These are phyloP conservation scores for Aspergillus spinulosporus DNA, from an alignment of 2,329 filamentous ascomycete genomes.

Conservation along the genomic window DNA sequence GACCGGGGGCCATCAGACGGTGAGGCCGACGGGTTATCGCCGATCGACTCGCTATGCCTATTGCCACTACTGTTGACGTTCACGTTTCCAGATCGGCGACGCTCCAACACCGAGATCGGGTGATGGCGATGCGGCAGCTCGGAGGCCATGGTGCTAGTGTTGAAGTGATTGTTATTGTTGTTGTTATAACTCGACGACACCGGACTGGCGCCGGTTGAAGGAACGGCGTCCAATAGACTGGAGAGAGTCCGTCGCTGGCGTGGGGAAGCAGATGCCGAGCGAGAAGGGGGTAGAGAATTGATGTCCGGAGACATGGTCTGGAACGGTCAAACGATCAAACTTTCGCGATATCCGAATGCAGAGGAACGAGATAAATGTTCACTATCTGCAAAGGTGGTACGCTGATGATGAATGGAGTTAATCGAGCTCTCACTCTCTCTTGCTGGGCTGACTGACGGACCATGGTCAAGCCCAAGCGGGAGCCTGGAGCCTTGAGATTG, in stretches of 20 bases:
- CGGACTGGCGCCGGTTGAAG: slow-evolving; percentile 35
- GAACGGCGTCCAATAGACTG: slow-evolving; percentile 63
- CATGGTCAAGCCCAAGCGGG: not conserved
- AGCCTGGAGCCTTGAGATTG: not conserved
- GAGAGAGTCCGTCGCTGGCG: slow-evolving; percentile 33
- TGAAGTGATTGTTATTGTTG: slow-evolving; percentile 52
- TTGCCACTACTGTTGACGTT: slow-evolving; percentile 40
- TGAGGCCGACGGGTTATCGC: slow-evolving; percentile 35
- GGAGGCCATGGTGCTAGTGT: slow-evolving; percentile 68
- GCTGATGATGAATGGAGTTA: not conserved
- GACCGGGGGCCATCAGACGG: slow-evolving; percentile 36
- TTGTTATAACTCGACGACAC: not conserved
- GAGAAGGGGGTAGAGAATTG: slow-evolving; percentile 66
- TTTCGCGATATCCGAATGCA: not conserved
- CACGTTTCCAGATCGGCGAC: slow-evolving; percentile 45
- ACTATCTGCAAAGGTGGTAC: not conserved
- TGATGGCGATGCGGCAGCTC: slow-evolving; percentile 53
- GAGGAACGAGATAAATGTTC: not conserved
- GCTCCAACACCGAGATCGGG: slow-evolving; percentile 42
- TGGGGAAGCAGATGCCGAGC: slow-evolving; percentile 44
- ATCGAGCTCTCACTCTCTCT: not conserved
- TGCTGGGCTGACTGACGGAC: not conserved
- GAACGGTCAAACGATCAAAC: not conserved
- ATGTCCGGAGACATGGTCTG: slow-evolving; percentile 68
- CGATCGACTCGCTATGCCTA: slow-evolving; percentile 27